Base-by-base conservation (phyloP, 345 rosid genomes). In the Pistacia integerrima region DNA sequence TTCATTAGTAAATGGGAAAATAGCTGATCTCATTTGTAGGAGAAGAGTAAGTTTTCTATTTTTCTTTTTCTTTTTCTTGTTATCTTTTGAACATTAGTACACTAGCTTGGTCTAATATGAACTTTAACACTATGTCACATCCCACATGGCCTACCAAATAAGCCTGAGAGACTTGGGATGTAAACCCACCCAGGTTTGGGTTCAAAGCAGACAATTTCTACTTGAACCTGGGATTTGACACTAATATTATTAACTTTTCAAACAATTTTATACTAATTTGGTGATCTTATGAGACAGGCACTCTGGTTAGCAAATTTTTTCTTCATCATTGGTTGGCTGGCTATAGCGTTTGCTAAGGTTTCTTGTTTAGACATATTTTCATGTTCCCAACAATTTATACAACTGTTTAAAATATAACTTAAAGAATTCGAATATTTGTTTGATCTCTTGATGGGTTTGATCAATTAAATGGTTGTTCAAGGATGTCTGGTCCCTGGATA, bases 21-120 rank as follows among this genome's bases (percentile, higher is more conserved):
- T 76, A 74, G 71, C 91, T n/a, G 87, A 86, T 64, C 22, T 68
- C 1, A 51, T 89, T 46, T 93, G 92, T 63, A 81, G 87, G 35
- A 87, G 76, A 76, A 70, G 79, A 6, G 91, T 89, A 69, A 82
- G 86, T 69, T 14, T 51, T 12, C 16, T 41, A 46, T 25, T 25
- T 25, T 25, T 25, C 22, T 25, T 25, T 25, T 25, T 25, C 25
- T 25, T 25, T 25, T 25, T 25, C 25, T 25, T 25, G 25, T 25
- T 25, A 25, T 1, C 25, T 25, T 25, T 25, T 25, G 25, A 25
- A 25, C 25, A 25, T 25, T 1, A 25, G 25, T 25, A 25, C 25
- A 0, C 25, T 25, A 25, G 25, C 25, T 25, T 25, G 25, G 25
- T 25, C 25, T 25, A 25, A 25, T 25, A 25, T 25, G 25, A 25